phyloP scores from a whole-genome alignment of 1,284 basidiomycete species.

The Boletus sp. region DNA sequence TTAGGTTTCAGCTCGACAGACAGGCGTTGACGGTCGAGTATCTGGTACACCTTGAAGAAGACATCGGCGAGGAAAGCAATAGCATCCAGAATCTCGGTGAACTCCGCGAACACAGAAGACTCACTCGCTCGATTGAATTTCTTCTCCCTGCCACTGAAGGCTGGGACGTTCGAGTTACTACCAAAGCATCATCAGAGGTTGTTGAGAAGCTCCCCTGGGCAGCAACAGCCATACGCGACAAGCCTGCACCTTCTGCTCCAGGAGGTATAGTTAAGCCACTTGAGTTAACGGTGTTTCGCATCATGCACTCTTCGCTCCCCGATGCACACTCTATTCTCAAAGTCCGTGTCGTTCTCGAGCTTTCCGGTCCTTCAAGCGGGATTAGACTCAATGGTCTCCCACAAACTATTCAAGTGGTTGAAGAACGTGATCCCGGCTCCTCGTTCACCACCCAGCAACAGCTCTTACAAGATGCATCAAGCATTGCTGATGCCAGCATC shows the following conservation, averaged over 20 bases:
- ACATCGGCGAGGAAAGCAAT: conserved; percentile 33
- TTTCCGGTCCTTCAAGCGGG: conserved; percentile 71
- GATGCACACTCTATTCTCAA: conserved; percentile 77
- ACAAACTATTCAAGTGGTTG: conserved; percentile 60
- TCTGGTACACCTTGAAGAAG: conserved; percentile 72
- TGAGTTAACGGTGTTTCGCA: conserved; percentile 62
- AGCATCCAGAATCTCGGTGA: conserved; percentile 51
- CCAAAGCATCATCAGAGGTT: conserved; percentile 65
- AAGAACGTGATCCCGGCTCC: conserved; percentile 62
- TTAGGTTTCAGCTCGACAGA: conserved; percentile 75
- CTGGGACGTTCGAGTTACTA: conserved; percentile 85
- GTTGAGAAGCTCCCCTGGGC: conserved; percentile 77
- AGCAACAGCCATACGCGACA: conserved; percentile 57
- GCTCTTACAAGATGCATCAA: conserved; percentile 68
- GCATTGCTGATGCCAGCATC: conserved; percentile 64
- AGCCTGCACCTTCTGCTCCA: conserved; percentile 35
- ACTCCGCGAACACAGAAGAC: conserved; percentile 58
- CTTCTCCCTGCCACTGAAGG: conserved; percentile 74
- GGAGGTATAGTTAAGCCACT: conserved; percentile 36
- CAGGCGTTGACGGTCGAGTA: conserved; percentile 86
- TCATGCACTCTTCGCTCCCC: conserved; percentile 68
- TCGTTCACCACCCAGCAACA: conserved; percentile 47
- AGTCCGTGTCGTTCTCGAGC: conserved; percentile 74
- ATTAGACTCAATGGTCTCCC: conserved; percentile 82
- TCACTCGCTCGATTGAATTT: conserved; percentile 78